Evolutionary conservation across 768 basidiomycete species (phyloP), one percentile per base, ranked within the genome.

Genomic region (Podaxis sp.): DNA sequence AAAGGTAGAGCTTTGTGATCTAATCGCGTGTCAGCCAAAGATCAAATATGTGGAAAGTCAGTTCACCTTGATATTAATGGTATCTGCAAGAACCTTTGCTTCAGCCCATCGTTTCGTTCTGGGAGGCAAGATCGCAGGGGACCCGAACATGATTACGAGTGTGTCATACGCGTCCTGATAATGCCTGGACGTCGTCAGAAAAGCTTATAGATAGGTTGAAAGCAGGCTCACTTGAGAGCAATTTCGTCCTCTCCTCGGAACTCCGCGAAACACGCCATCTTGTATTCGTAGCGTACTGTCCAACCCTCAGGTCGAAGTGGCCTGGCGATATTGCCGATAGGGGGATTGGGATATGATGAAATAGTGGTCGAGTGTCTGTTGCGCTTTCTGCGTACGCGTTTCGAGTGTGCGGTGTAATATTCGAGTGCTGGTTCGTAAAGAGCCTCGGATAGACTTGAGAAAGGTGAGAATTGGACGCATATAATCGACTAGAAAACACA

Each of bases 91-190:
- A 1, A 98, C 97, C 73, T 96, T 97, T 2, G 96, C 96, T 73
- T 99, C 97, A 15, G 96, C 95, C 96, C 96, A 98, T 33, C 96
- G 83, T 72, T 98, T 99, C 1, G 95, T 98, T 8, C 96, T 85
- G 4, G 95, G 94, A 1, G 92, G 93, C 7, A 97, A 77, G 55
- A 92, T 90, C 4, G 87, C 87, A 1, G 90, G 90, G 6, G 93
- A 94, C 2, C 88, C 87, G 70, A 98, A 96, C 90, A 97, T 94
- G 61, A 90, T 87, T 54, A 87, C 80, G 3, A 98, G 78, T 55
- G 84, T 88, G 38, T 84, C 84, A 76, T 96, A 96, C 12, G 93
- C 94, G 68, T 97, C 95, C 74, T 96, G 94, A 70, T 95, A 97
- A 72, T 98, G 94, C 71, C 94, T 95, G 69, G 62, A 46, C 15